Evolutionary conservation across 768 basidiomycete species (phyloP).

Genomic region (Xanthoconium purpureum): DNA sequence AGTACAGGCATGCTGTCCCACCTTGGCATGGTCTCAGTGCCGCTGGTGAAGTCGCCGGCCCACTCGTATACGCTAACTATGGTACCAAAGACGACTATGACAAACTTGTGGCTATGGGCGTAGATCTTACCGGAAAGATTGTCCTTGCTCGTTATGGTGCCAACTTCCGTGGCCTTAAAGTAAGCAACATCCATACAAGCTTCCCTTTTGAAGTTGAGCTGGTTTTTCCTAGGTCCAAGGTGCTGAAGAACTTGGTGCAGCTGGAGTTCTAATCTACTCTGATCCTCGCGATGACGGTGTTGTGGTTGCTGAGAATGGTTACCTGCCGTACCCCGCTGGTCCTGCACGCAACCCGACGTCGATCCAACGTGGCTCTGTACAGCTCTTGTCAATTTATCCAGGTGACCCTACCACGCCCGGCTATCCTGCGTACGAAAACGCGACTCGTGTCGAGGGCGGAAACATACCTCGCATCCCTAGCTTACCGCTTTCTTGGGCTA

Average conservation of each 20-base stretch:
- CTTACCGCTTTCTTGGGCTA: slow-evolving; percentile 83
- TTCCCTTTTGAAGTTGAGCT: slow-evolving; percentile 5
- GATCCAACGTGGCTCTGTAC: slow-evolving; percentile 82
- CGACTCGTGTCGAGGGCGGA: slow-evolving; percentile 54
- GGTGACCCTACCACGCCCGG: slow-evolving; percentile 87
- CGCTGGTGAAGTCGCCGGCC: slow-evolving; percentile 70
- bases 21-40: slow-evolving; percentile 86
- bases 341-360: slow-evolving; percentile 82
- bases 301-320: slow-evolving; percentile 75
- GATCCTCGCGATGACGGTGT: slow-evolving; percentile 85
- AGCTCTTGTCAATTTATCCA: slow-evolving; percentile 61
- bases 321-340: slow-evolving; percentile 67
- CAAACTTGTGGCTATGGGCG: slow-evolving; percentile 58
- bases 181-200: slow-evolving; percentile 24
- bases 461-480: slow-evolving; percentile 78
- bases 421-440: slow-evolving; percentile 79
- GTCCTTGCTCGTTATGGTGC: slow-evolving; percentile 75
- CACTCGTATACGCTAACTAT: slow-evolving; percentile 76
- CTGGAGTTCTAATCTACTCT: slow-evolving; percentile 76
- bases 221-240: slow-evolving; percentile 57
- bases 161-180: slow-evolving; percentile 84
- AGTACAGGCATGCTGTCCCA: slow-evolving; percentile 64
- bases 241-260: slow-evolving; percentile 80
- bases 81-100: slow-evolving; percentile 71
- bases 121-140: slow-evolving; percentile 73